Evolutionary conservation across 2,329 filamentous ascomycete genomes (phyloP).

Genomic region (Zasmidium angulare): DNA sequence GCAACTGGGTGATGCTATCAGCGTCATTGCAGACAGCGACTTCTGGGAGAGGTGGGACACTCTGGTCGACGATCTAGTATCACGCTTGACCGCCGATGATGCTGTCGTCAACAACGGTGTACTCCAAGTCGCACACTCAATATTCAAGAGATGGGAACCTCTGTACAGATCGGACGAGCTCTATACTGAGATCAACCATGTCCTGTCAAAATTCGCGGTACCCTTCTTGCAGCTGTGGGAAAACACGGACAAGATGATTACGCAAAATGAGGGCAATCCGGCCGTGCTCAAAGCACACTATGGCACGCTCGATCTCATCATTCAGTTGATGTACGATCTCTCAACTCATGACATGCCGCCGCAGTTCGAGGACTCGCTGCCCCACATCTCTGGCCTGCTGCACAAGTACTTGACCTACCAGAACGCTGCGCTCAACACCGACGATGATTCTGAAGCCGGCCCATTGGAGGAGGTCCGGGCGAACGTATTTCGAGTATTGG

Average conservation of each 20-base stretch:
- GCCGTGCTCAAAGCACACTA: conserved; percentile 74
- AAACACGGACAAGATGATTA: conserved; percentile 68
- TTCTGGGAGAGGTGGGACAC: conserved; percentile 97
- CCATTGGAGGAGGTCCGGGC: conserved; percentile 84
- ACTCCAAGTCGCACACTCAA: conserved; percentile 94
- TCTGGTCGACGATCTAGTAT: conserved; percentile 89
- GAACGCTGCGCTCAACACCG: conserved; percentile 76
- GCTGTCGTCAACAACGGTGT: conserved; percentile 88
- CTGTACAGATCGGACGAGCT: conserved; percentile 90
- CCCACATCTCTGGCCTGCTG: conserved; percentile 72
- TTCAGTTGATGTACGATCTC: conserved; percentile 93
- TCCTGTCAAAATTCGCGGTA: conserved; percentile 77
- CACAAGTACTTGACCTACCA: conserved; percentile 93
- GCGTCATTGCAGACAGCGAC: conserved; percentile 95
- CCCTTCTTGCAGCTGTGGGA: conserved; percentile 81
- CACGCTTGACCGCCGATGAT: conserved; percentile 78
- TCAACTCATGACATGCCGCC: conserved; percentile 97
- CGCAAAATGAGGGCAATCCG: conserved; percentile 73
- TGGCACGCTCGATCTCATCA: conserved; percentile 78
- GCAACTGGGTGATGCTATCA: conserved; percentile 94
- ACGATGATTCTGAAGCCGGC: conserved; percentile 87
- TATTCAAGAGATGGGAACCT: conserved; percentile 94
- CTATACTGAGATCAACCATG: conserved; percentile 95
- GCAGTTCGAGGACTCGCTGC: conserved; percentile 86
- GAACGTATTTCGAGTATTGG: conserved; percentile 86